Base-by-base conservation (phyloP, 306 rosid genomes). In the Quercus engelmannii region DNA sequence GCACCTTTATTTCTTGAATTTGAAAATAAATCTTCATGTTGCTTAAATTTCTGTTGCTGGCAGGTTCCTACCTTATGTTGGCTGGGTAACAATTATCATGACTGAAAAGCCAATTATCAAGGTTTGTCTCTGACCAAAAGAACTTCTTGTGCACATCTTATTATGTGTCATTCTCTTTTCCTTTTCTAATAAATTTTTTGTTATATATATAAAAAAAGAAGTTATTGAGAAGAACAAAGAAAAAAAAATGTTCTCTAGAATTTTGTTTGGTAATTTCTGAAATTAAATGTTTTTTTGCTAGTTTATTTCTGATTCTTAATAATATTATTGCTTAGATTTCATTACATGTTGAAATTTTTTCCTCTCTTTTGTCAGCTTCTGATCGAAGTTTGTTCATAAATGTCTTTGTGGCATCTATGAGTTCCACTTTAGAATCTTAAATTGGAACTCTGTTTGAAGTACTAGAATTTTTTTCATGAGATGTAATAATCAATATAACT, bases 31-130 rank as follows among this genome's bases (percentile, higher is more conserved):
- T 73, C 43, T 77, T 62, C 18, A 6, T 65, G 46, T 77, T 80
- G 64, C 77, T 76, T 80, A 64, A 10, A 3, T 26, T 43, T 49
- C 38, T 18, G 38, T 80, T 25, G 28, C 74, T 77, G 83, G 70
- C 97, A 92, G 98, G 82, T 92, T 92, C 81, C 87, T 94, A 79
- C 98, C 98, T 43, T 92, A 92, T 63, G 98, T 92, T 49, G 97
- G 98, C 63, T 92, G 98, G 98, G 97, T 91, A 68, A 94, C 98
- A 8, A 92, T 94, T 76, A 87, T 94, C 76, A 92, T 94, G 98
- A 94, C 98, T 1, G 98, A 94, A 73, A 92, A 89, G 82, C 97
- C 98, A 41, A 91, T 94, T 63, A 91, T 94, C 74, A 94, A 94
- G 98, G 98, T 94, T 69, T 65, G 69, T 70, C 13, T 55, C 38